phyloP scores from a whole-genome alignment of 805 yeast genomes.

The Yarrowia sp. region DNA sequence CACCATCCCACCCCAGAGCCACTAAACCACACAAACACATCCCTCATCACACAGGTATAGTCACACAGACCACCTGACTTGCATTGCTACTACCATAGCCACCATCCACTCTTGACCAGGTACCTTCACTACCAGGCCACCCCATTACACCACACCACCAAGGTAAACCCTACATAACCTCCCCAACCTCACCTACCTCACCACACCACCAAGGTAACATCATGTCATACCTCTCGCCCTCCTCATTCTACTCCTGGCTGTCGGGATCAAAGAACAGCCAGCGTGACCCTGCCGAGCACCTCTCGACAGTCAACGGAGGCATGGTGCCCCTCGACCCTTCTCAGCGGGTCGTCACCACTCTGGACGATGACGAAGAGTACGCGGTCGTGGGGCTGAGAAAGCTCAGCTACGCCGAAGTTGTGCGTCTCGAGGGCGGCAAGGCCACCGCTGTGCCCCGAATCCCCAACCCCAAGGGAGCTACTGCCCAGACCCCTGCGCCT shows the following conservation, averaged over 20 bases:
- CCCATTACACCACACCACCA: not conserved
- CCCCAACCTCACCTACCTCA: not conserved
- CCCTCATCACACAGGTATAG: not conserved
- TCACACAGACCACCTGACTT: not conserved
- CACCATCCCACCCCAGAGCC: conserved; percentile 7
- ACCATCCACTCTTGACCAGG: not conserved
- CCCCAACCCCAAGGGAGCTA: conserved; percentile 20
- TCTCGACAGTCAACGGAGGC: conserved; percentile 26
- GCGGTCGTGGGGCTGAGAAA: conserved; percentile 48
- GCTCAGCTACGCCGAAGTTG: conserved; percentile 55
- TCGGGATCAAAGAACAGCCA: conserved; percentile 19
- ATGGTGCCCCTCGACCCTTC: conserved; percentile 19
- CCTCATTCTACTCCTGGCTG: conserved; percentile 24
- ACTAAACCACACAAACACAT: not conserved
- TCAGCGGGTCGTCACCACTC: conserved; percentile 24
- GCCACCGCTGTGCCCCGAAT: conserved; percentile 20
- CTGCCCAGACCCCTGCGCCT: not conserved
- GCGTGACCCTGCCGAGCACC: conserved; percentile 16
- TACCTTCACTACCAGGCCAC: not conserved
- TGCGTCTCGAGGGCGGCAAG: conserved; percentile 36
- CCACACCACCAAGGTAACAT: not conserved
- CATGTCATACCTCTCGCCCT: conserved; percentile 24
- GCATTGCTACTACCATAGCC: not conserved
- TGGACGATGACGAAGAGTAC: conserved; percentile 41
- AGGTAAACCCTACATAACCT: not conserved